These are phyloP conservation scores for Ophiosphaerella korrae DNA, from an alignment of 2,329 filamentous ascomycete species.

Conservation along the genomic window DNA sequence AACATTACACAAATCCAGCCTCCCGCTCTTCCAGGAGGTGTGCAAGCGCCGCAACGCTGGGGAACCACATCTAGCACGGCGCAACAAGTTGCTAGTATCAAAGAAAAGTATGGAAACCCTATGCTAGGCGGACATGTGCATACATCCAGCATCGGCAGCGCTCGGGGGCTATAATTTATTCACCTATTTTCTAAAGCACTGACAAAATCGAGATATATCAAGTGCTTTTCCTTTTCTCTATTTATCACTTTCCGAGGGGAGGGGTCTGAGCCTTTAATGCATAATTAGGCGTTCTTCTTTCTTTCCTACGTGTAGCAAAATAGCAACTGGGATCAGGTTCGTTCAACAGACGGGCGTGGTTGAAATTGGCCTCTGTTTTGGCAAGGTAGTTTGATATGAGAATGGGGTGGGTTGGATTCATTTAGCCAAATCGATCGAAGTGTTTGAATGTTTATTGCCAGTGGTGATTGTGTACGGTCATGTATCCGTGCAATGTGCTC, in stretches of 20 bases:
- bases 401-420: too few species aligned
- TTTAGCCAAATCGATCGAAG: too few species aligned
- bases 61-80: slow-evolving; percentile 32
- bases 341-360: too few species aligned
- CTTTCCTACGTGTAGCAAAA: background rate
- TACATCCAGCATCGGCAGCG: slow-evolving; percentile 1
- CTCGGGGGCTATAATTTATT: slow-evolving; percentile 3
- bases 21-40: slow-evolving; percentile 14
- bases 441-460: too few species aligned
- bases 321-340: too few species aligned
- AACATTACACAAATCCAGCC: slow-evolving; percentile 44
- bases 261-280: too few species aligned
- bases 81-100: slow-evolving; percentile 38
- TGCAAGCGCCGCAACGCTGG: slow-evolving; percentile 26
- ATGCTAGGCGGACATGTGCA: slow-evolving; percentile 11
- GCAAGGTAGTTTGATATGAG: too few species aligned
- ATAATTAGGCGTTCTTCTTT: background rate
- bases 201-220: background rate
- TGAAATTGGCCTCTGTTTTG: too few species aligned
- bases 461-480: too few species aligned
- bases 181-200: background rate
- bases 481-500: too few species aligned
- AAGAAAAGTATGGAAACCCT: slow-evolving; percentile 33
- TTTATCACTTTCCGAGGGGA: too few species aligned
- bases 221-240: too few species aligned